Base-by-base conservation (phyloP, 805 yeast species). In the Candida quercuum region DNA sequence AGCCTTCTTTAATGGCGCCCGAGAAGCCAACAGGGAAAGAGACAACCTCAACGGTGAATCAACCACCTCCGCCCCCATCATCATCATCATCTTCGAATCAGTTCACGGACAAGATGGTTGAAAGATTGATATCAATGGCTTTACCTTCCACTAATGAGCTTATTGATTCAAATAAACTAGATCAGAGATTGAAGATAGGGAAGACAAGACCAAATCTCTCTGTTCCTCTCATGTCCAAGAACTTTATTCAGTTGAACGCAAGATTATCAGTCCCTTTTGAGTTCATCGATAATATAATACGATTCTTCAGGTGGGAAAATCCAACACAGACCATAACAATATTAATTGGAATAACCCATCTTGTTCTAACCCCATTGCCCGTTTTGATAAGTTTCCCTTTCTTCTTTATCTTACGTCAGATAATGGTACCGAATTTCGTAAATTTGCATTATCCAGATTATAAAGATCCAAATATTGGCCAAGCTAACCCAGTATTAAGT, bases 81-180 rank as follows among this genome's bases (percentile, higher is more conserved):
- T 30, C 33, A 21, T n/a, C 25, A 4, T 26, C 15, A 26, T 26
- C n/a, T 20, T 5, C 15, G n/a, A 9, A 22, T 12, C 57, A 52
- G 41, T 52, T 83, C 52, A 69, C 85, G 0, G 95, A 86, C 47
- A 80, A 79, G 38, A 59, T 86, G 38, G 72, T 86, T 46, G 95
- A 87, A 50, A 73, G 78, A 51, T 63, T 86, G 35, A 61, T 86
- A 7, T 66, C 78, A 17, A 76, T 85, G 79, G 82, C 88, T 1
- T 64, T 86, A 19, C 93, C 94, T 0, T 70, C 84, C 0, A 63
- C 76, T 0, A 66, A 76, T 3, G 71, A 72, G 13, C 16, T 29
- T 15, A 59, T 68, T 16, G 68, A 68, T 17, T 52, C 51, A 7
- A 68, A 67, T 15, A 63, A 67, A 4, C 57, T 81, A 17, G 66